Evolutionary conservation across 331 rosid species (phyloP).

Genomic region (Malus hybrid): DNA sequence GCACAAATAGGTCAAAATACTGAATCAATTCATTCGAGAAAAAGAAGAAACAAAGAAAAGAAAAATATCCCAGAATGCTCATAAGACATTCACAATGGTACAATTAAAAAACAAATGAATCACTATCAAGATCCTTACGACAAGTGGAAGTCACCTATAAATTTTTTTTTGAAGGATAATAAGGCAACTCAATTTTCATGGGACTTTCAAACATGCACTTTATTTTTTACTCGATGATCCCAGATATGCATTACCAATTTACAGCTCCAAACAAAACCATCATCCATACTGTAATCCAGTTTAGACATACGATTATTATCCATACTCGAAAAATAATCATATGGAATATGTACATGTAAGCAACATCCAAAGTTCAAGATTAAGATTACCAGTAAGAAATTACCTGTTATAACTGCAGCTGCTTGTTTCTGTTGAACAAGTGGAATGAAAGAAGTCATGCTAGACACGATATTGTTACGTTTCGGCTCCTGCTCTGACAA

Average conservation of each 20-base stretch:
- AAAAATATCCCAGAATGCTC: not conserved
- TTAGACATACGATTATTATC: not conserved
- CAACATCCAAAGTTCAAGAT: not conserved
- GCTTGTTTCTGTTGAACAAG: conserved; percentile 89
- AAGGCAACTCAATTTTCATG: not conserved
- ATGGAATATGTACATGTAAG: not conserved
- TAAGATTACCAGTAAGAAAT: not conserved
- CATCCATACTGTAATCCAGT: not conserved
- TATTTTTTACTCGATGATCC: not conserved
- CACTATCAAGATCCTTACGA: not conserved
- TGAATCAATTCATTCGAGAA: not conserved
- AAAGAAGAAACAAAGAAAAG: not conserved
- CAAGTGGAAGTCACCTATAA: not conserved
- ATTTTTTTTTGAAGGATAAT: not conserved
- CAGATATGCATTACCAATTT: not conserved
- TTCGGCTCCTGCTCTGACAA: conserved; percentile 33
- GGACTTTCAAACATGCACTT: not conserved
- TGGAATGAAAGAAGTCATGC: conserved; percentile 80
- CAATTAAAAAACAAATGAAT: not conserved
- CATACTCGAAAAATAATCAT: not conserved
- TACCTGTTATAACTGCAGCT: conserved; percentile 63
- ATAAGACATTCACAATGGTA: not conserved
- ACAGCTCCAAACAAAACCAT: not conserved
- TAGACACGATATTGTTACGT: conserved; percentile 60
- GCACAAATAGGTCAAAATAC: not conserved